Base-by-base conservation (phyloP, 2,329 filamentous ascomycete species). In the Ustulina deusta region DNA sequence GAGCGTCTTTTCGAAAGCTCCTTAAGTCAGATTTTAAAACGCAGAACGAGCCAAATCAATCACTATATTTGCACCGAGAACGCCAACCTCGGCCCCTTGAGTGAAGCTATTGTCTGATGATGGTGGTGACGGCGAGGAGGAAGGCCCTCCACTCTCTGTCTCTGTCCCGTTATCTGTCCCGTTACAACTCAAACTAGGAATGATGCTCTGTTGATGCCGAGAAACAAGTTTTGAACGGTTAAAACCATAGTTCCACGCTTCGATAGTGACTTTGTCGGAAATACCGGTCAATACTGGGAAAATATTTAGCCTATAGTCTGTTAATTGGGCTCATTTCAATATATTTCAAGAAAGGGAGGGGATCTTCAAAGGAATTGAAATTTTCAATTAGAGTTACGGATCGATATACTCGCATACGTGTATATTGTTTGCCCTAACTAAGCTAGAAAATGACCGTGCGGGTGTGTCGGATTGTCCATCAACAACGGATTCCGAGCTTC, bases 401-500 rank as follows among this genome's bases (percentile, higher is more conserved):
- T 58, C 17, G 10, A 59, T 59, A 22, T 36, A 25, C 13, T 27
- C 56, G 25, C 56, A 40, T 15, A 59, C 1, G 32, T 59, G 56
- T 22, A 59, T 59, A 17, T 48, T 59, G 2, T 59, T 48, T 10
- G 56, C 56, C 11, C 40, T 59, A 2, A 10, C 13, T 3, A 59
- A 15, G 22, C 27, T 48, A 1, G 42, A n/a, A 59, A 59, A 48
- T 15, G 29, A 22, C 6, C 25, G 40, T 5, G 48, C 0, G n/a
- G 6, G 6, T 1, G 56, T 48, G 17, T 36, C 1, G 9, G 17
- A 27, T 59, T 59, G 17, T 59, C 42, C 17, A 29, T 22, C 29
- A 48, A 6, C 27, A 48, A 13, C 4, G 48, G 27, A 36, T 32
- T 38, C 1, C 3, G 17, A 4, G 36, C 42, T 9, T 46, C 27